Evolutionary conservation across 208 protist species (phyloP).

Genomic region (Leishmania tropica): DNA sequence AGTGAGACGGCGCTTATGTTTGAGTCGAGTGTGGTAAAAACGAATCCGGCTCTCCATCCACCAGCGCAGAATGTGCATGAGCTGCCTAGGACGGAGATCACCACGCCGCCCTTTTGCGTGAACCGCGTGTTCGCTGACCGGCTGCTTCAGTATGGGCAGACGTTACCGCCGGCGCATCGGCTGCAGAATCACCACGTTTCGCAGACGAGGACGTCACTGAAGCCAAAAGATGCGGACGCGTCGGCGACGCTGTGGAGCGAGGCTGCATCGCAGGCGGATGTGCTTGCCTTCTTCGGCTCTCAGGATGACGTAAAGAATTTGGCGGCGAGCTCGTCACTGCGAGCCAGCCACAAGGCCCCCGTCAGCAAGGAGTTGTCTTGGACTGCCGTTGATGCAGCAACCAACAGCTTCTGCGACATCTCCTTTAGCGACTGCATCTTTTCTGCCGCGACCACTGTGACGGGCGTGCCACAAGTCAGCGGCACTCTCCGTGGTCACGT

Average conservation of each 20-base stretch:
- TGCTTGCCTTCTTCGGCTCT: constrained; percentile 28
- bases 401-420: constrained; percentile 33
- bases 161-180: neutral
- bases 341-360: neutral
- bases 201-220: neutral
- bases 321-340: neutral
- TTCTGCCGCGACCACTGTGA: neutral
- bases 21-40: neutral
- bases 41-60: constrained; percentile 10
- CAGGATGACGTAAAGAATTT: neutral
- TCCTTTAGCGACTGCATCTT: constrained; percentile 25
- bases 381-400: constrained; percentile 4
- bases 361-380: constrained; percentile 18
- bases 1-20: neutral
- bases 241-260: constrained; percentile 17
- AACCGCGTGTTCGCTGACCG: constrained; percentile 18
- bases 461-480: neutral
- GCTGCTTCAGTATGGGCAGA: constrained; percentile 17
- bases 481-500: constrained; percentile 11
- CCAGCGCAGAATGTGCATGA: constrained; percentile 1
- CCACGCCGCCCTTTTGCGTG: constrained; percentile 27
- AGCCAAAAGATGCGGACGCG: neutral
- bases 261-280: constrained; percentile 20
- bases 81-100: neutral
- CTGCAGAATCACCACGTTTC: neutral